Evolutionary conservation across 2,329 filamentous ascomycete species (phyloP).

Genomic region (Blastomyces silverae): DNA sequence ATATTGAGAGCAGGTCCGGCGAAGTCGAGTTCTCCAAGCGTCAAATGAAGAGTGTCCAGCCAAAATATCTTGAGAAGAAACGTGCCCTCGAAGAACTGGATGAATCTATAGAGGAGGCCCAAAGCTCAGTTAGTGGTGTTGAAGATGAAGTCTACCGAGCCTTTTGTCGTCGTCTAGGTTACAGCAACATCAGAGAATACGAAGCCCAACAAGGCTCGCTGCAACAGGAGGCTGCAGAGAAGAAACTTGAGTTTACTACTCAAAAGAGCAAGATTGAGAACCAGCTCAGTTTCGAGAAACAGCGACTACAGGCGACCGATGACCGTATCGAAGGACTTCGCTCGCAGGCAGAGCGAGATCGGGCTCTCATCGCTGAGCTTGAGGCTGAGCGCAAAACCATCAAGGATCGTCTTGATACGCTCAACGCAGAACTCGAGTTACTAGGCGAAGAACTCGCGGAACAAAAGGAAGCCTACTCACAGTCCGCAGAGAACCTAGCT

Average conservation of each 20-base stretch:
- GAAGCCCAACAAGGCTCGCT: constrained; percentile 87
- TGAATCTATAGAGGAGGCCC: constrained; percentile 49
- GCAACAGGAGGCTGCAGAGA: constrained; percentile 82
- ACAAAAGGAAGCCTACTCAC: constrained; percentile 59
- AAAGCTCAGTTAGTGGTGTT: constrained; percentile 65
- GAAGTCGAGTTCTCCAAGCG: constrained; percentile 67
- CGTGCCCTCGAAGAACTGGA: constrained; percentile 59
- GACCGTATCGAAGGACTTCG: constrained; percentile 63
- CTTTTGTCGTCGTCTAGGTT: constrained; percentile 83
- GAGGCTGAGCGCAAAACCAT: constrained; percentile 67
- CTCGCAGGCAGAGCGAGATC: constrained; percentile 58
- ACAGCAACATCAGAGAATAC: constrained; percentile 83
- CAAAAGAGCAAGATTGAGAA: constrained; percentile 61
- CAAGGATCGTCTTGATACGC: constrained; percentile 62
- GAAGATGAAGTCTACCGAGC: constrained; percentile 80
- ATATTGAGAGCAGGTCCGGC: constrained; percentile 74
- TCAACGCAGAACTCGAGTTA: constrained; percentile 69
- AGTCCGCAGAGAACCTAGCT: constrained; percentile 68
- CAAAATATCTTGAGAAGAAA: constrained; percentile 68
- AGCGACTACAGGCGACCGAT: constrained; percentile 63
- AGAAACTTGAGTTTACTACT: constrained; percentile 76
- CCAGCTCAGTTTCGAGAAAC: constrained; percentile 58
- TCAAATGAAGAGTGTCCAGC: constrained; percentile 67
- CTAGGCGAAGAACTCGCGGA: constrained; percentile 65
- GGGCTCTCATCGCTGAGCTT: constrained; percentile 63